Conservation (phyloP, 345 rosid genomes). For the Eucalyptus marginata region DNA sequence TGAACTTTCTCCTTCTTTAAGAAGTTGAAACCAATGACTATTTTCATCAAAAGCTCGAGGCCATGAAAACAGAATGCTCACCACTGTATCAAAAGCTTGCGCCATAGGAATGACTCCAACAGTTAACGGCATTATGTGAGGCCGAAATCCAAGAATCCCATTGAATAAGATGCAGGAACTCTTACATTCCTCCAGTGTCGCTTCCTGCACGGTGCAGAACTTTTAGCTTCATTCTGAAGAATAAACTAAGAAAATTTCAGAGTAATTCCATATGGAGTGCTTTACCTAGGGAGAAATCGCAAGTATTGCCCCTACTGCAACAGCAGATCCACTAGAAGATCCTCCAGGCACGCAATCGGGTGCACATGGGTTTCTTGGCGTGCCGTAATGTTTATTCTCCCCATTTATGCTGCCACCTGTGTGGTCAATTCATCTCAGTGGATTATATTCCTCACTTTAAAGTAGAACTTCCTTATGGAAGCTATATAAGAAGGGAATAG, state of each 20-base stretch:
- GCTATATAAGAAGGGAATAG: neutral
- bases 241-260: neutral
- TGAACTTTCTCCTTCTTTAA: neutral
- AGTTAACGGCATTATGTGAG: neutral
- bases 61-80: neutral
- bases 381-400: constrained; percentile 77
- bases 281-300: constrained; percentile 83
- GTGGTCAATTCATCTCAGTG: neutral
- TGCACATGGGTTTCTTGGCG: constrained; percentile 82
- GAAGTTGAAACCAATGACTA: neutral
- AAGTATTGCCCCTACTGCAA: constrained; percentile 72
- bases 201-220: neutral
- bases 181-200: neutral
- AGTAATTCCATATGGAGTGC: neutral
- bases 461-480: neutral
- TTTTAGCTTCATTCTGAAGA: neutral
- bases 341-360: constrained; percentile 76
- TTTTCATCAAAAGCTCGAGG: neutral
- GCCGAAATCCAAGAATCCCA: constrained; percentile 4
- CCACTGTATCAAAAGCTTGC: constrained; percentile 1
- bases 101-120: neutral
- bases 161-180: constrained; percentile 2
- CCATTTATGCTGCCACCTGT: constrained; percentile 68
- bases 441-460: neutral
- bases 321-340: constrained; percentile 98